A percentile compares a stretch with the other conserved stretches of the same genome.
Evolutionary conservation across 768 basidiomycete species (phyloP).

Genomic region (Auricularia sp.): DNA sequence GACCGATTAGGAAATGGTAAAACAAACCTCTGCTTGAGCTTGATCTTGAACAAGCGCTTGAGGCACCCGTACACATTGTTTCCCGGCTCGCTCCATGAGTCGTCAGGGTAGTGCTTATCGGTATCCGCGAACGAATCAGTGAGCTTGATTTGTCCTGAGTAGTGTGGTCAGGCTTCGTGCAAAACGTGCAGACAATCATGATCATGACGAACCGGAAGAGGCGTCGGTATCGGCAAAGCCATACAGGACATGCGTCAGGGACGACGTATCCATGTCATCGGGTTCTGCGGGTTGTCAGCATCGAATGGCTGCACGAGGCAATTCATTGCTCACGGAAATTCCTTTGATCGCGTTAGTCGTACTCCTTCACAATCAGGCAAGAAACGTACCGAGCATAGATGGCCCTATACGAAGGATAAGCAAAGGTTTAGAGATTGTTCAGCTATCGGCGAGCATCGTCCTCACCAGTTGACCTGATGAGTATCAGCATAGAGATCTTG

Average conservation of each 20-base stretch:
- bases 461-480: background rate
- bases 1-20: background rate
- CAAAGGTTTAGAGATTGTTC: background rate
- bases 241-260: conserved; percentile 70
- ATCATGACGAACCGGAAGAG: conserved; percentile 39
- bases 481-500: background rate
- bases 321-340: conserved; percentile 42
- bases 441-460: no score
- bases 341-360: conserved; percentile 16
- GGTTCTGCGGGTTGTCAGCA: conserved; percentile 39
- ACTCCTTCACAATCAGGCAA: no score
- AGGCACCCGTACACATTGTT: conserved; percentile 29
- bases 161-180: background rate
- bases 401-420: background rate
- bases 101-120: background rate
- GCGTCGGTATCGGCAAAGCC: conserved; percentile 65
- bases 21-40: conserved; percentile 17
- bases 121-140: background rate
- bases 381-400: background rate
- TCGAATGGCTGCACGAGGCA: background rate
- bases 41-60: background rate
- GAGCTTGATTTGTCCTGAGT: conserved; percentile 9
- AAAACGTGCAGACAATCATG: background rate
- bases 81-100: conserved; percentile 48
- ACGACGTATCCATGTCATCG: conserved; percentile 44